Evolutionary conservation across 768 basidiomycete genomes (phyloP).

Genomic region (Suillus weaverae): DNA sequence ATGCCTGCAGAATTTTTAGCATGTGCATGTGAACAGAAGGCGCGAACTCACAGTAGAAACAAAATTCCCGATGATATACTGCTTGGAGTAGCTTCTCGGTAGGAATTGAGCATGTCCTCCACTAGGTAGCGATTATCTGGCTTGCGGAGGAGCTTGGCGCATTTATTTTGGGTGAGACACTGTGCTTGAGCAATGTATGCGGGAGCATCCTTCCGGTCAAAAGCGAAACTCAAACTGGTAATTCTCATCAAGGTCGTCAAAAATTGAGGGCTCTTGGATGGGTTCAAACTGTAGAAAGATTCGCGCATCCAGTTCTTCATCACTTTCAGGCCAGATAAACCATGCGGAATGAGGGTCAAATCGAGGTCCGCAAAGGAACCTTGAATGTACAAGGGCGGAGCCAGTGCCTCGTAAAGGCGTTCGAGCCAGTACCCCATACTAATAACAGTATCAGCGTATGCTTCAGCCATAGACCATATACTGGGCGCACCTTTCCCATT

Average conservation of each 20-base stretch:
- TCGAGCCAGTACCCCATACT: conserved; percentile 38
- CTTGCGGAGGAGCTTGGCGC: conserved; percentile 11
- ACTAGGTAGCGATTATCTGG: conserved; percentile 28
- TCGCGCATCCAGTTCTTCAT: conserved; percentile 48
- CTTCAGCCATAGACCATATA: not conserved
- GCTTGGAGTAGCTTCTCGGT: conserved; percentile 26
- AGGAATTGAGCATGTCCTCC: conserved; percentile 30
- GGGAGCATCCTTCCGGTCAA: conserved; percentile 37
- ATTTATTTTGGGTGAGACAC: conserved; percentile 15
- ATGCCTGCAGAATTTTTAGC: conserved; percentile 36
- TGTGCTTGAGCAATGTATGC: conserved; percentile 36
- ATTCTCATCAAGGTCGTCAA: conserved; percentile 43
- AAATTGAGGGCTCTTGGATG: conserved; percentile 23
- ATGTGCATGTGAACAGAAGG: not conserved
- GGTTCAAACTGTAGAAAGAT: conserved; percentile 36
- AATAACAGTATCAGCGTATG: not conserved
- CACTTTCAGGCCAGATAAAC: conserved; percentile 33
- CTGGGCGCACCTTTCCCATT: conserved; percentile 7
- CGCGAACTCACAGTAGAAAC: not conserved
- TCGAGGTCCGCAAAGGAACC: conserved; percentile 44
- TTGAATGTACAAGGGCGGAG: conserved; percentile 46
- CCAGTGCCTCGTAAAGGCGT: conserved; percentile 48
- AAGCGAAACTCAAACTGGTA: conserved; percentile 36
- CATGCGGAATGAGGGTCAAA: conserved; percentile 40
- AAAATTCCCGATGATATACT: conserved; percentile 38